phyloP scores from a whole-genome alignment of 2,329 filamentous ascomycete species.

The Aspergillus piperis region DNA sequence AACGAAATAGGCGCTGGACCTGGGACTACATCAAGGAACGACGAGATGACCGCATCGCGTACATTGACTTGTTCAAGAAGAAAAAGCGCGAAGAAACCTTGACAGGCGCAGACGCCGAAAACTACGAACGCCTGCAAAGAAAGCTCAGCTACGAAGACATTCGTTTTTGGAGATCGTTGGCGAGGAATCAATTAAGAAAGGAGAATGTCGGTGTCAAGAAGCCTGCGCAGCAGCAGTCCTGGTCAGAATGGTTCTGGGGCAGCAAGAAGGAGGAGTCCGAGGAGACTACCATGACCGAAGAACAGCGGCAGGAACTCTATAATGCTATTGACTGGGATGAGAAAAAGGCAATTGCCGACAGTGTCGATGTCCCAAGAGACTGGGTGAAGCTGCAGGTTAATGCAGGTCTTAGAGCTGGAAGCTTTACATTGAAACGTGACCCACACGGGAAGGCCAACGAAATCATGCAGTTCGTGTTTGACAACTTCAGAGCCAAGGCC shows the following conservation, averaged over 20 bases:
- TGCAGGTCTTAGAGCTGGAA: conserved; percentile 89
- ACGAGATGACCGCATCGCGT: conserved; percentile 81
- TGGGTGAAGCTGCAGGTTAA: conserved; percentile 91
- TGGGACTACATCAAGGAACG: conserved; percentile 96
- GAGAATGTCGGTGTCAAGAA: conserved; percentile 90
- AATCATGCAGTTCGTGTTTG: conserved; percentile 88
- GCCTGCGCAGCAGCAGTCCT: conserved; percentile 71
- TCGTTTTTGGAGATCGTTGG: conserved; percentile 93
- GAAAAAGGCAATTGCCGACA: conserved; percentile 83
- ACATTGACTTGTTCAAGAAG: conserved; percentile 96
- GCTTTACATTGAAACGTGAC: conserved; percentile 88
- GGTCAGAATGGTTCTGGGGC: conserved; percentile 92
- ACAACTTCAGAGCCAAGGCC: conserved; percentile 88
- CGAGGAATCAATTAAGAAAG: conserved; percentile 90
- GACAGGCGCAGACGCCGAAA: conserved; percentile 67
- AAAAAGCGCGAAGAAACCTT: conserved; percentile 73
- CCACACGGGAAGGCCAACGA: conserved; percentile 77
- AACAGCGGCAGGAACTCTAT: conserved; percentile 95
- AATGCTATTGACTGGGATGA: conserved; percentile 98
- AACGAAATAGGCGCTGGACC: conserved; percentile 87
- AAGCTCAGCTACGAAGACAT: conserved; percentile 94
- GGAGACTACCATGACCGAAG: conserved; percentile 85
- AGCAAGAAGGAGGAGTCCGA: conserved; percentile 71
- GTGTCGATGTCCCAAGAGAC: conserved; percentile 85
- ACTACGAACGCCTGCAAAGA: conserved; percentile 75